Evolutionary conservation across 192 early-diverging fungal genomes (phyloP), one percentile per base, ranked within the genome.

Genomic region (Spinellus fusiger): DNA sequence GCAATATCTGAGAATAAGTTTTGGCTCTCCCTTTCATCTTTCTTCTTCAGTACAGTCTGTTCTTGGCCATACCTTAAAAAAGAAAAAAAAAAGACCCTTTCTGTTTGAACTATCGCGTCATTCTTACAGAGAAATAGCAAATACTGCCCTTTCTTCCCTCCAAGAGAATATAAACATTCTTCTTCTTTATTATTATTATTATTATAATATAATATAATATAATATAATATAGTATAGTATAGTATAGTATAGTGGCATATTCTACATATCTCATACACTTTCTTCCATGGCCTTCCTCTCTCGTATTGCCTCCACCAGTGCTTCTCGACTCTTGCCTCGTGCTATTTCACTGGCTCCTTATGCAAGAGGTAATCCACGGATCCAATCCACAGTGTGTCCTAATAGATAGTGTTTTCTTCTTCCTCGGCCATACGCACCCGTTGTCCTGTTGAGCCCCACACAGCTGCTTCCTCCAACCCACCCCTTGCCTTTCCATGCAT

Each of bases 401-500:
- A 40, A 6, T 18, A 25, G 37, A 40, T 34, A 34, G 10, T 9
- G 32, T n/a, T 58, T 29, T 46, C 13, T 35, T n/a, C n/a, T 44
- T 38, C 40, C 1, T 18, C 40, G 18, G 10, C 35, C 34, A 35
- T 35, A 35, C 27, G 13, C 23, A 20, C 13, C 18, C 28, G 5
- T 18, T 29, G 28, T 23, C 28, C 20, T 35, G 20, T 5, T 5
- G 29, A 22, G 25, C 1, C 29, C 37, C 22, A 29, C 10, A 18
- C 49, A 25, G 44, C 56, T 8, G 70, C 56, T 27, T 62, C 73
- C 27, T 61, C 73, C 37, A 89, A 89, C 63, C 80, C 85, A 33
- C 85, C 84, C 12, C 71, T 89, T 71, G 72, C 76, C 9, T 91
- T 91, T 48, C 89, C 89, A 2, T 91, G 89, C 63, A 85, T 91